Evolutionary conservation across 495 filamentous ascomycete genomes (phyloP).

Genomic region (Neurospora sp.): DNA sequence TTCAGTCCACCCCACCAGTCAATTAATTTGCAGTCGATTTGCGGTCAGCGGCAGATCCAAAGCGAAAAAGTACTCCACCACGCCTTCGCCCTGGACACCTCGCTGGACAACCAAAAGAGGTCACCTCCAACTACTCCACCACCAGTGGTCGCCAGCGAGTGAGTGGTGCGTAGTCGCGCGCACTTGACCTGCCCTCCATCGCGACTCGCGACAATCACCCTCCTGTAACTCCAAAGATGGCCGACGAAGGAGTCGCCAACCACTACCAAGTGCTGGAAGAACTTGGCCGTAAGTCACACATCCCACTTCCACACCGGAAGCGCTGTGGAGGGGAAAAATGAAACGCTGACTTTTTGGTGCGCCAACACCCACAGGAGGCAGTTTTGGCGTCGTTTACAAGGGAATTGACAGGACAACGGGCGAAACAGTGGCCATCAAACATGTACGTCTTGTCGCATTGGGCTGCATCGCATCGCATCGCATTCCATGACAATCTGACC

Average conservation of each 20-base stretch:
- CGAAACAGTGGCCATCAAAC: constrained; percentile 86
- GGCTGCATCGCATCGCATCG: not conserved
- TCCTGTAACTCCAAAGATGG: constrained; percentile 25
- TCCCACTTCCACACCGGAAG: not conserved
- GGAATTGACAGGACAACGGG: constrained; percentile 77
- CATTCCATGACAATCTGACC: not conserved
- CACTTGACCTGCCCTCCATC: not conserved
- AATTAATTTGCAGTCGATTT: not conserved
- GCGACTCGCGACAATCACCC: not conserved
- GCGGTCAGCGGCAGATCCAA: not conserved
- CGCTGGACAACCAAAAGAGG: not conserved
- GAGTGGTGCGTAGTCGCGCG: not conserved
- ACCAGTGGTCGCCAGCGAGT: not conserved
- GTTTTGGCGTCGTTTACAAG: constrained; percentile 96
- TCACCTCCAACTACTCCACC: not conserved
- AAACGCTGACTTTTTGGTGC: constrained; percentile 8
- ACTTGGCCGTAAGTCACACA: constrained; percentile 62
- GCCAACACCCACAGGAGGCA: constrained; percentile 50
- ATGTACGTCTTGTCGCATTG: constrained; percentile 43
- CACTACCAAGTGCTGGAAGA: constrained; percentile 89
- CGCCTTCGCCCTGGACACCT: not conserved
- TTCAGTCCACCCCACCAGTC: not conserved
- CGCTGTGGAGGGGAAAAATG: constrained; percentile 3
- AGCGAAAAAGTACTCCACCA: not conserved
- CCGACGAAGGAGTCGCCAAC: constrained; percentile 59